Evolutionary conservation across 139 green algal genomes (phyloP).

Genomic region (Chlorella vulgaris): DNA sequence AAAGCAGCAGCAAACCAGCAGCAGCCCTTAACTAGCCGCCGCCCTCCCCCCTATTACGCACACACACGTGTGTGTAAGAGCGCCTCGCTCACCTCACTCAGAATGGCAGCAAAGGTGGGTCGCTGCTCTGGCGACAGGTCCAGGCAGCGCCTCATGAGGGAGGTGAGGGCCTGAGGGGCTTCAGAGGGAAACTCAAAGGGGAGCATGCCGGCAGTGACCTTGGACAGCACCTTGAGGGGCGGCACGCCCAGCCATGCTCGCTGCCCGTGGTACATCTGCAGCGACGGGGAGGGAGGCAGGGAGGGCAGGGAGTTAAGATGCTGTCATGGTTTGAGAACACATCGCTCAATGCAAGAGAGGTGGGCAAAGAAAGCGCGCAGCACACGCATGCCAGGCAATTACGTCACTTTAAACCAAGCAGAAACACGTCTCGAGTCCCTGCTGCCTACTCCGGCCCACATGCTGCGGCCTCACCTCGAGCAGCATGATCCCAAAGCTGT

Average conservation of each 20-base stretch:
- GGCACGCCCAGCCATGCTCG: constrained; percentile 18
- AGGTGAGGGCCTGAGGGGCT: neutral
- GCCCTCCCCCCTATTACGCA: too few relatives aligned
- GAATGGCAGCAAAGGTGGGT: neutral
- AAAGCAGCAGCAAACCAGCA: too few relatives aligned
- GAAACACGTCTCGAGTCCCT: too few relatives aligned
- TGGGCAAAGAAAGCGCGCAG: neutral
- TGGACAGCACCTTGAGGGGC: neutral
- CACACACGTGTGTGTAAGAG: neutral
- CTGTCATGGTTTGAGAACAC: too few relatives aligned
- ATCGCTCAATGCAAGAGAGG: neutral
- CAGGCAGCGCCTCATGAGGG: constrained; percentile 24
- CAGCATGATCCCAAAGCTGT: constrained; percentile 7
- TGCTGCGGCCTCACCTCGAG: neutral
- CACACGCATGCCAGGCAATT: too few relatives aligned
- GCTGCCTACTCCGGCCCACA: too few relatives aligned
- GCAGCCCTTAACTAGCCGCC: too few relatives aligned
- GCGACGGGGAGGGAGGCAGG: too few relatives aligned
- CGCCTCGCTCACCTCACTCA: neutral
- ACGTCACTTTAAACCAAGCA: too few relatives aligned
- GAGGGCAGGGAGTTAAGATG: too few relatives aligned
- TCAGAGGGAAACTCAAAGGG: neutral
- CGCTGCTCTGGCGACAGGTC: neutral
- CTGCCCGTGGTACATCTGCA: constrained; percentile 20
- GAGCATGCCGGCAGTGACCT: neutral